phyloP scores from a whole-genome alignment of 73 alveolate genomes.

The Paraurostyla sp. region DNA sequence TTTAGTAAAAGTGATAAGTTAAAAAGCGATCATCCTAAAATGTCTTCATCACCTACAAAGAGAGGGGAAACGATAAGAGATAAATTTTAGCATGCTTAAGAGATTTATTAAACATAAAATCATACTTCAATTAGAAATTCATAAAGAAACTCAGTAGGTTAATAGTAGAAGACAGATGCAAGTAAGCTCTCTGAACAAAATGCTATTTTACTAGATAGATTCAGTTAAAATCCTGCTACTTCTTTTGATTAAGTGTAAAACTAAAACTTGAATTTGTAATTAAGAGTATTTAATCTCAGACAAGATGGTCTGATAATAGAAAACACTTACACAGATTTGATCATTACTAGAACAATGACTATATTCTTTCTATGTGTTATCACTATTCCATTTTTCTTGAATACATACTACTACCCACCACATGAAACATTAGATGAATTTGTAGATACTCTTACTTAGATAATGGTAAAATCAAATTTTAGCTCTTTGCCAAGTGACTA shows the following conservation, averaged over 20 bases:
- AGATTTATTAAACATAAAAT: background rate
- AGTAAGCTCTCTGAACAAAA: background rate
- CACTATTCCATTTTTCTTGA: conserved; percentile 41
- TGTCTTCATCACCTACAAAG: background rate
- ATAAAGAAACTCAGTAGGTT: background rate
- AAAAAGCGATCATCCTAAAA: background rate
- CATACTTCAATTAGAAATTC: background rate
- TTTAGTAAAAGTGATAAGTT: conserved; percentile 2
- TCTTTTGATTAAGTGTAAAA: conserved; percentile 7
- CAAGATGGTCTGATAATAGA: background rate
- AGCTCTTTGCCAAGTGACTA: background rate
- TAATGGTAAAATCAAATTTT: background rate
- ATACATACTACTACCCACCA: conserved; percentile 34
- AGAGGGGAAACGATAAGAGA: conserved; percentile 20
- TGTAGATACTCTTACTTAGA: background rate
- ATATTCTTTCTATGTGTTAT: conserved; percentile 43
- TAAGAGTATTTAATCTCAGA: background rate
- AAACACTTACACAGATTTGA: conserved; percentile 20
- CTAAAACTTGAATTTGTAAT: background rate
- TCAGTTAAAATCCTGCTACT: background rate
- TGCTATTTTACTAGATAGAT: conserved; percentile 12
- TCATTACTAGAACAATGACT: conserved; percentile 28
- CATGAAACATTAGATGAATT: conserved; percentile 13
- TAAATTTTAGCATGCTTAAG: background rate
- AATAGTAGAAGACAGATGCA: background rate